Evolutionary conservation across 2,329 filamentous ascomycete genomes (phyloP), one percentile per base, ranked within the genome.

Genomic region (Trichophyton schoenleinii): DNA sequence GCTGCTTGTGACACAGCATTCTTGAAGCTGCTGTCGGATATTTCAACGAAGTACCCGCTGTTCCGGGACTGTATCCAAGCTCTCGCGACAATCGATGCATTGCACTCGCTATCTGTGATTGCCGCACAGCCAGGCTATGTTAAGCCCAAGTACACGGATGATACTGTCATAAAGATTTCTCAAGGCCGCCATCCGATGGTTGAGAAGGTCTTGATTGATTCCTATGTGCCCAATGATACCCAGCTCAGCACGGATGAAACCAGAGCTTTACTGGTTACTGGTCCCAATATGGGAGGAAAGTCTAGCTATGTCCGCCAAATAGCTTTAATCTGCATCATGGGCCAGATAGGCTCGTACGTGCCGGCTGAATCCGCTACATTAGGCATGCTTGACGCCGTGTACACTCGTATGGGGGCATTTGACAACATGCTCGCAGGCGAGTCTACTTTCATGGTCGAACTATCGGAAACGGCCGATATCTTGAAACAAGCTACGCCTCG

Each of bases 241-340:
- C 77, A 82, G 1, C 82, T 97, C 55, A 81, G 83, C n/a, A 81
- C 84, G 2, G 81, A 84, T 1, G 71, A 79, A 0, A 82, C 84
- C 0, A 81, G 88, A 4, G 89, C 90, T 1, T 83, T 96, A 67
- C 86, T 97, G 61, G 87, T 99, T 68, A 99, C 94, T 0, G 94
- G 94, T 0, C 94, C 94, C 34, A 99, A 99, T 77, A 99, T 99
- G 94, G 94, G 94, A 68, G 94, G 94, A 61, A 99, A 99, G 72
- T 96, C 90, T n/a, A 94, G 88, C 62, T 99, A 96, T 73, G 92
- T 99, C 22, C 89, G 94, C 60, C 89, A 91, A 66, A 85, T 95
- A 52, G 92, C 94, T 8, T 83, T 99, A 5, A 90, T 97, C 64
- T 83, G 88, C 57, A 91, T 99, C 68, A 91, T 99, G 78, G 91